Base-by-base conservation (phyloP, 2,329 filamentous ascomycete genomes). In the Emergomyces africanus region DNA sequence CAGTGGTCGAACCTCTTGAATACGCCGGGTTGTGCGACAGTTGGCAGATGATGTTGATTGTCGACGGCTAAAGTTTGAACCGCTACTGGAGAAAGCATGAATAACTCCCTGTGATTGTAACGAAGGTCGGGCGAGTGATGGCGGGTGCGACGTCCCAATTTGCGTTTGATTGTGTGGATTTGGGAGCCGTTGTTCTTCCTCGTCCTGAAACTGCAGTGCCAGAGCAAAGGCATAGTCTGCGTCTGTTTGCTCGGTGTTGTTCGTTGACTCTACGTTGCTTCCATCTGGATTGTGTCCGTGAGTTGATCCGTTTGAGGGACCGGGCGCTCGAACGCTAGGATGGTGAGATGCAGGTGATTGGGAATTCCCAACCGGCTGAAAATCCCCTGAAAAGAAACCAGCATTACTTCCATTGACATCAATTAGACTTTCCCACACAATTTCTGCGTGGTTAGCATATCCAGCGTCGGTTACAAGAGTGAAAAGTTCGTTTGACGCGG, bases 351-450 rank as follows among this genome's bases (percentile, higher is more conserved):
- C 15, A 39, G 56, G 35, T 8, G 70, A 61, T 51, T 71, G 57
- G 25, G 69, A 74, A 65, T 85, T 85, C 23, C 89, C 86, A n/a
- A 96, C 88, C 0, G 88, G 79, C 37, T 87, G 83, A 72, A 97
- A 97, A 67, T 97, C 91, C 1, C 94, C 94, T 0, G 90, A 90
- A 65, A 90, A 89, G 66, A 95, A 90, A 69, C 91, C 88, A 2
- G 89, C 85, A 15, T 82, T 82, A 66, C 88, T 86, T 8, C 94
- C 94, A 57, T 86, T 94, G 25, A 96, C 86, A 66, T 97, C 92
- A 0, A 88, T 86, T 1, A 99, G 78, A 10, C 87, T 94, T 73
- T 99, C 94, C 94, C 94, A 99, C 0, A 99, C 89, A 14, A 99
- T 85, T 70, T 97, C 92, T 18, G 90, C 87, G 65, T 96, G 90